A percentile compares a stretch with the other conserved stretches of the same genome.
Conservation (phyloP, 257 asterid genomes). For the Gentiana dahurica region DNA sequence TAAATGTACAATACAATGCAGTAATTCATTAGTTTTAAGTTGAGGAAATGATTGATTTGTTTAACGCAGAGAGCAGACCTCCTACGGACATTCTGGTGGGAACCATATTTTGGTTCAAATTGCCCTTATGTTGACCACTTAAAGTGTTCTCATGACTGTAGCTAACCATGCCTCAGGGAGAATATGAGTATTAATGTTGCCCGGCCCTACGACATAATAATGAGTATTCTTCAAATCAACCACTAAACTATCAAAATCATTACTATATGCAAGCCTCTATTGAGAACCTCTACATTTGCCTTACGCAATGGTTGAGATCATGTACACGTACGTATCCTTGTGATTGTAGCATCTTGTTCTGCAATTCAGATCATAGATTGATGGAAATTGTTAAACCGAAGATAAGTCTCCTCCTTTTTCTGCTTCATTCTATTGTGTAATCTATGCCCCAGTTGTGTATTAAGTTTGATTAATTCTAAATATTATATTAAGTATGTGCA, state of each 20-base stretch:
- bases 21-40: conserved; percentile 33
- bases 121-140: conserved; percentile 20
- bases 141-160: conserved; percentile 25
- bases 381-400: conserved; percentile 24
- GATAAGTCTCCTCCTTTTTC: conserved; percentile 18
- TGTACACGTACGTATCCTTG: conserved; percentile 35
- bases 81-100: conserved; percentile 13
- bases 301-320: conserved; percentile 26
- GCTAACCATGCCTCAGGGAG: conserved; percentile 55
- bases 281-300: conserved; percentile 33
- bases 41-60: conserved; percentile 29
- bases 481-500: no score
- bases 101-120: conserved; percentile 12
- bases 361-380: conserved; percentile 17
- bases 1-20: conserved; percentile 25
- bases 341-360: conserved; percentile 30
- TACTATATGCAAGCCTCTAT: conserved; percentile 40
- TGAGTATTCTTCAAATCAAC: conserved; percentile 47
- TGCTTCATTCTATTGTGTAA: conserved; percentile 16
- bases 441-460: no score
- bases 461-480: no score
- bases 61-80: conserved; percentile 37
- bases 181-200: conserved; percentile 55
- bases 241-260: conserved; percentile 68
- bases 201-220: conserved; percentile 52